Evolutionary conservation across 306 rosid species (phyloP).

Genomic region (Lathyrus aphaca): DNA sequence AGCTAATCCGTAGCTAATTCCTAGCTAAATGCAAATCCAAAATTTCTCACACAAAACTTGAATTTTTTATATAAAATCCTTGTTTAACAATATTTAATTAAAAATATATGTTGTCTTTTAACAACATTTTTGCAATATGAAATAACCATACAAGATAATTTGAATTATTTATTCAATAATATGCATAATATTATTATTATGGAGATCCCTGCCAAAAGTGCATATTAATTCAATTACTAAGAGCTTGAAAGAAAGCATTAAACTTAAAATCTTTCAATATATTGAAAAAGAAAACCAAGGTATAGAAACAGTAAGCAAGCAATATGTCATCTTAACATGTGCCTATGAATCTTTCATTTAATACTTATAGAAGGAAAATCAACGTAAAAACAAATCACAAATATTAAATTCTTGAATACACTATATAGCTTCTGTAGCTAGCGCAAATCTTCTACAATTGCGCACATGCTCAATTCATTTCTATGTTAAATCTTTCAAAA

Average conservation of each 20-base stretch:
- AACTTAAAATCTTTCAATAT: conserved; percentile 10
- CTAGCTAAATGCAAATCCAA: no score
- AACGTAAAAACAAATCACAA: conserved; percentile 7
- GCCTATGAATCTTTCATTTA: not conserved
- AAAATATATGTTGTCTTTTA: no score
- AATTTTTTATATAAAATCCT: no score
- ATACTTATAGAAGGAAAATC: not conserved
- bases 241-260: conserved; percentile 1
- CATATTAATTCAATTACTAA: conserved; percentile 24
- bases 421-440: not conserved
- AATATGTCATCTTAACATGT: conserved; percentile 18
- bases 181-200: conserved; percentile 98
- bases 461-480: not conserved
- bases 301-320: conserved; percentile 3
- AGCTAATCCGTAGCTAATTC: no score
- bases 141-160: no score
- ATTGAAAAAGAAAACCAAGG: conserved; percentile 3
- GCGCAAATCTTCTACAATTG: not conserved
- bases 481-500: not conserved
- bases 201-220: conserved; percentile 79
- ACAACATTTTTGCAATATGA: no score
- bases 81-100: no score
- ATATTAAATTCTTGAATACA: not conserved
- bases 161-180: no score
- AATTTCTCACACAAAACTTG: no score